Evolutionary conservation across 352 stramenopile genomes (phyloP).

Genomic region (Thalassiosira mediterranea): DNA sequence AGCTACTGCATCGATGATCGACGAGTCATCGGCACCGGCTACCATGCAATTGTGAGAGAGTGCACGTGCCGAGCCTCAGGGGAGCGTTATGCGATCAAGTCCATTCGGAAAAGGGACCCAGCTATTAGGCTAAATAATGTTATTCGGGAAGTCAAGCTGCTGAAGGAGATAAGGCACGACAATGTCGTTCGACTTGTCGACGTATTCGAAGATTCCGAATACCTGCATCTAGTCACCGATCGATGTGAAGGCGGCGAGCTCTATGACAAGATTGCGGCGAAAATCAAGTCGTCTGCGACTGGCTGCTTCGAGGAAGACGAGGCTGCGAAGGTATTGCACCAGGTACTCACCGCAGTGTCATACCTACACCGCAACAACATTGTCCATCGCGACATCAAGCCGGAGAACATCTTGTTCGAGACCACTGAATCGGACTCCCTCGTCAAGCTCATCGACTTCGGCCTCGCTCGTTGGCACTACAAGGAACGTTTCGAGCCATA

Average conservation of each 20-base stretch:
- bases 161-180: constrained; percentile 88
- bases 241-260: constrained; percentile 96
- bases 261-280: constrained; percentile 88
- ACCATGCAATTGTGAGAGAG: constrained; percentile 97
- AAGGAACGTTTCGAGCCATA: constrained; percentile 50
- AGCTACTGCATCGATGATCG: constrained; percentile 41
- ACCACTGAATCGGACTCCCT: constrained; percentile 88
- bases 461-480: constrained; percentile 74
- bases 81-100: constrained; percentile 97
- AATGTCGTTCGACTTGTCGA: constrained; percentile 98
- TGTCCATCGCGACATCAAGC: constrained; percentile 93
- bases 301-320: constrained; percentile 95
- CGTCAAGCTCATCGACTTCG: constrained; percentile 93
- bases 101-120: constrained; percentile 94
- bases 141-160: constrained; percentile 85
- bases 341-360: constrained; percentile 92
- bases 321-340: constrained; percentile 91
- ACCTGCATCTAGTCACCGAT: constrained; percentile 97
- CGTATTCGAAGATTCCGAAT: constrained; percentile 96
- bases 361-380: constrained; percentile 94
- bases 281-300: constrained; percentile 82
- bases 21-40: constrained; percentile 75
- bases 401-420: constrained; percentile 96
- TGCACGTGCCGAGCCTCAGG: constrained; percentile 92
- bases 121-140: constrained; percentile 94